Conservation (phyloP, 352 stramenopile genomes). For the Lagenidium giganteum region DNA sequence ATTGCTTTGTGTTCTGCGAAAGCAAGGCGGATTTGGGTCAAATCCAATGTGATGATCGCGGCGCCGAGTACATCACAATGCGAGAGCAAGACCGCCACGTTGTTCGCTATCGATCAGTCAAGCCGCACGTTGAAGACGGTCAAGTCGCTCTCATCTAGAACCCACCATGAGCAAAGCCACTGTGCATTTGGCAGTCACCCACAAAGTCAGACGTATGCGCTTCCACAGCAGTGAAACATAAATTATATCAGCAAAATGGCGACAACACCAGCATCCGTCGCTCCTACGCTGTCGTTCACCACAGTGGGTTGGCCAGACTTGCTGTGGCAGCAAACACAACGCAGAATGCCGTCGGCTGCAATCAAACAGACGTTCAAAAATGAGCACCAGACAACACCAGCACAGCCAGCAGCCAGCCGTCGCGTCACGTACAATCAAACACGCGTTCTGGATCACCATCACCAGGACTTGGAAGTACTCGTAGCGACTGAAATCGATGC, state of each 20-base stretch:
- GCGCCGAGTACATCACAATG: constrained; percentile 55
- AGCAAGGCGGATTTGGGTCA: constrained; percentile 44
- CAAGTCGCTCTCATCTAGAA: constrained; percentile 45
- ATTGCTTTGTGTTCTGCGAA: constrained; percentile 82
- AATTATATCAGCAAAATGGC: constrained; percentile 1
- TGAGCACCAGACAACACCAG: constrained; percentile 1
- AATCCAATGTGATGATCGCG: constrained; percentile 71
- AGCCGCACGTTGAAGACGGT: constrained; percentile 51
- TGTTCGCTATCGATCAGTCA: constrained; percentile 59
- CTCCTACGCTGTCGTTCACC: constrained; percentile 19
- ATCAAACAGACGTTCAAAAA: constrained; percentile 8
- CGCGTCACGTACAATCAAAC: constrained; percentile 57
- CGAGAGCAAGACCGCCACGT: constrained; percentile 61
- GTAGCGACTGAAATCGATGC: constrained; percentile 57
- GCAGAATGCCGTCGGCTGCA: constrained; percentile 55
- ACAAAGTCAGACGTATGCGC: too few relatives aligned
- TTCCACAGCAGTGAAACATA: too few relatives aligned
- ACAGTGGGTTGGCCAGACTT: constrained; percentile 51
- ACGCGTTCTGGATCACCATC: constrained; percentile 50
- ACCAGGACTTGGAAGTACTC: constrained; percentile 70
- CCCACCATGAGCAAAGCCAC: too few relatives aligned
- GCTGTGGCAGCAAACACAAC: constrained; percentile 65
- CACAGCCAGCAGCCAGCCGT: background rate
- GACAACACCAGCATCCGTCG: background rate
- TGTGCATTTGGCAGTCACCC: too few relatives aligned